Evolutionary conservation across 345 rosid genomes (phyloP).

Genomic region (Bruguiera parviflora): DNA sequence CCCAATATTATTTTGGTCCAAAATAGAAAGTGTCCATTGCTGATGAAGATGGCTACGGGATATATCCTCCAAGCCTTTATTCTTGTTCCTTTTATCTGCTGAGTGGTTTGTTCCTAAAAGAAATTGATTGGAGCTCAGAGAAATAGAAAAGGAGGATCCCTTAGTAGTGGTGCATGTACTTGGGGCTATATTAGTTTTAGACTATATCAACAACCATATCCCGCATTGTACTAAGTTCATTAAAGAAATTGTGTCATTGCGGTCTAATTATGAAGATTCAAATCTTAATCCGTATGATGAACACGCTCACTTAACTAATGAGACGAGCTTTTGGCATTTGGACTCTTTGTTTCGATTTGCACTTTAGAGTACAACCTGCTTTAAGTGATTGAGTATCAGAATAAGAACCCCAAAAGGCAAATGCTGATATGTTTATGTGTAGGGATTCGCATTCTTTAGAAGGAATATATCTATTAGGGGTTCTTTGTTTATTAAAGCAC

Average conservation of each 20-base stretch:
- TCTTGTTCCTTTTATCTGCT: background rate
- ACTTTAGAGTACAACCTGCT: background rate
- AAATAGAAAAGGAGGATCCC: too few species aligned
- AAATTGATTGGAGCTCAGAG: too few species aligned
- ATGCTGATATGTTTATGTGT: constrained; percentile 5
- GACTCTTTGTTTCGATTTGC: background rate
- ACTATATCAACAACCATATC: too few species aligned
- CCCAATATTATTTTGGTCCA: background rate
- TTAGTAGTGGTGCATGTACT: too few species aligned
- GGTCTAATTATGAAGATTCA: too few species aligned
- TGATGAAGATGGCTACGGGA: background rate
- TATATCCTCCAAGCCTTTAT: background rate
- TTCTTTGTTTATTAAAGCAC: constrained; percentile 29
- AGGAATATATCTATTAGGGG: constrained; percentile 7
- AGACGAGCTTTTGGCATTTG: background rate
- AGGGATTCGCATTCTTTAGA: constrained; percentile 10
- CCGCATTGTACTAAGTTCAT: too few species aligned
- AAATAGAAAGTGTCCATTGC: background rate
- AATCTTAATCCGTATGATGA: too few species aligned
- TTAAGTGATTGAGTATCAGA: constrained; percentile 19
- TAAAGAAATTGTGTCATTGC: too few species aligned
- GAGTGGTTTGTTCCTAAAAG: background rate
- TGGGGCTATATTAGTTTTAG: too few species aligned
- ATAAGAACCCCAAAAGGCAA: constrained; percentile 22
- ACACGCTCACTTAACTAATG: background rate